These are phyloP conservation scores for Glarea lozoyensis DNA, from an alignment of 495 filamentous ascomycete species.

Conservation along the genomic window DNA sequence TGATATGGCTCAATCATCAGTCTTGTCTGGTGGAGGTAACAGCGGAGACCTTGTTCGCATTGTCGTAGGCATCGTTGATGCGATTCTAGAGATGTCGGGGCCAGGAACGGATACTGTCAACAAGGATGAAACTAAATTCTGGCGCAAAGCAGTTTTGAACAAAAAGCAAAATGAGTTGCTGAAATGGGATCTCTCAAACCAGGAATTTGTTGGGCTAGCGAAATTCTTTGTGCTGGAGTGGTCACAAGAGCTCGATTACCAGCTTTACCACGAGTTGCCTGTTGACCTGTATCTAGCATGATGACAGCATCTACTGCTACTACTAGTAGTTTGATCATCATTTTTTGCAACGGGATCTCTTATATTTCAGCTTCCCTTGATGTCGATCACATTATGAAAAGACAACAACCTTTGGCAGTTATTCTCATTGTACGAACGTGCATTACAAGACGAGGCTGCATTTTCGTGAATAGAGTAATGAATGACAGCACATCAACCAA, in stretches of 20 bases:
- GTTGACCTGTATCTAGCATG: slow-evolving; percentile 23
- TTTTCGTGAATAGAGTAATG: no score
- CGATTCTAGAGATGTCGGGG: slow-evolving; percentile 5
- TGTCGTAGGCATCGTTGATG: slow-evolving; percentile 16
- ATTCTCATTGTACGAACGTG: no score
- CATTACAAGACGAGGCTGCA: no score
- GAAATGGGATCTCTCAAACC: no score
- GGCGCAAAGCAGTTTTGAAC: slow-evolving; percentile 6
- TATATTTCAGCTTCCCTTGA: no score
- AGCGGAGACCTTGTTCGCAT: slow-evolving; percentile 27
- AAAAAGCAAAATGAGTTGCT: no score
- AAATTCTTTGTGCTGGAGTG: slow-evolving; percentile 31
- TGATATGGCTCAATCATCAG: slow-evolving; percentile 19
- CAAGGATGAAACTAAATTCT: slow-evolving; percentile 18
- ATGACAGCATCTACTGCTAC: no score
- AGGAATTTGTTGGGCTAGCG: slow-evolving; percentile 25
- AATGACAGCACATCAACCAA: no score
- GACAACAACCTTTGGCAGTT: no score
- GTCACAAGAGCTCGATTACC: slow-evolving; percentile 31
- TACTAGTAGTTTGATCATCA: no score
- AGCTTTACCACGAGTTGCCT: slow-evolving; percentile 30
- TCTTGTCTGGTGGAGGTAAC: slow-evolving; percentile 24
- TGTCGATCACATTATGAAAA: no score
- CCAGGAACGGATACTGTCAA: slow-evolving; percentile 5
- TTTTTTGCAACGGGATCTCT: no score